Conservation (phyloP, 192 early-diverging fungal genomes). For the Umbelopsis sp. region DNA sequence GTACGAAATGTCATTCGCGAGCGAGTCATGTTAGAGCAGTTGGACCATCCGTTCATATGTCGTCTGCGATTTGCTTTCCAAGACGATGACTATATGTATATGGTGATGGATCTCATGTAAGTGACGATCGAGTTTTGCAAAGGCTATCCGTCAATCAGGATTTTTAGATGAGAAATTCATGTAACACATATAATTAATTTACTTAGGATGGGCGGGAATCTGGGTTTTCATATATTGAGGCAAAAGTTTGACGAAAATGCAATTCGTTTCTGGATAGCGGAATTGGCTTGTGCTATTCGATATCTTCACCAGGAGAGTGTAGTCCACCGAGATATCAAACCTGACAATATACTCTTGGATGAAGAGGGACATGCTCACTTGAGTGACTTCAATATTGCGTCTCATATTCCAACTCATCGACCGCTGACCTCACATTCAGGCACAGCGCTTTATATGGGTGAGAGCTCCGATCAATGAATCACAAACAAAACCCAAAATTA, state of each 20-base stretch:
- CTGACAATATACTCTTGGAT: slow-evolving; percentile 85
- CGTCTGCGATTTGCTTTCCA: slow-evolving; percentile 90
- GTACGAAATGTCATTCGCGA: slow-evolving; percentile 85
- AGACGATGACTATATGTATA: slow-evolving; percentile 86
- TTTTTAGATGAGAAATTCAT: background rate
- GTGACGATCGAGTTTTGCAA: background rate
- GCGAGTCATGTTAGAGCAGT: slow-evolving; percentile 73
- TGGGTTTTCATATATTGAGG: slow-evolving; percentile 79
- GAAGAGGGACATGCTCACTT: slow-evolving; percentile 84
- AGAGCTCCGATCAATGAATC: slow-evolving; percentile 3
- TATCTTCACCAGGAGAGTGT: slow-evolving; percentile 85
- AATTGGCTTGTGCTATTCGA: slow-evolving; percentile 76
- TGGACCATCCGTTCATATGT: slow-evolving; percentile 69
- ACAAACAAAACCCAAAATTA: background rate
- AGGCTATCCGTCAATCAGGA: slow-evolving; percentile 2
- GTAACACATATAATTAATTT: slow-evolving; percentile 9
- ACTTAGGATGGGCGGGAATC: slow-evolving; percentile 78
- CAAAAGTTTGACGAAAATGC: slow-evolving; percentile 74
- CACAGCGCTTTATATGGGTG: slow-evolving; percentile 89
- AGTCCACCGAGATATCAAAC: slow-evolving; percentile 93
- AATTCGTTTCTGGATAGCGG: slow-evolving; percentile 87
- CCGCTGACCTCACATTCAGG: slow-evolving; percentile 83
- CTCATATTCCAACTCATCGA: slow-evolving; percentile 59
- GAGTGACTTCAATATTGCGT: slow-evolving; percentile 97
- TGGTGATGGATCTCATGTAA: slow-evolving; percentile 88